Evolutionary conservation across 1,284 basidiomycete species (phyloP), one percentile per base, ranked within the genome.

Genomic region (Kalmanozyma brasiliensis): DNA sequence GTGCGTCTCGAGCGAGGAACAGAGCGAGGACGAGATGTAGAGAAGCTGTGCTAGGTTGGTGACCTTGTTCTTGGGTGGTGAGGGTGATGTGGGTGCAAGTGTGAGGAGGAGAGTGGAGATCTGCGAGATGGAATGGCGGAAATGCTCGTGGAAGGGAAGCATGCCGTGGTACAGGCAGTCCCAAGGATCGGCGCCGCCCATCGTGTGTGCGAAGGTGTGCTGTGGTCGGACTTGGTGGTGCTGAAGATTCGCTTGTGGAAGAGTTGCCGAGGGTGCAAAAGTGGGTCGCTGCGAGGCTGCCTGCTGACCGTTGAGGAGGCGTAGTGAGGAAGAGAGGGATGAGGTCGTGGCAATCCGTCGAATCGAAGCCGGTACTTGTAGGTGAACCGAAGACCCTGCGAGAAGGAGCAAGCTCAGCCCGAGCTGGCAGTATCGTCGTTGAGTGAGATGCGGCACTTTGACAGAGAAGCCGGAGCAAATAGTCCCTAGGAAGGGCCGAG

Each of bases 121-220:
- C 29, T 64, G 55, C 0, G 56, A 47, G 40, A 64, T 45, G 23
- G 49, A 34, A 30, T 40, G 52, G 1, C 74, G 63, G 38, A 77
- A 77, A 20, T 66, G 46, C 37, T 66, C 48, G 64, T 77, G 74
- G 47, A 73, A 77, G 7, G 64, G 69, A 20, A 73, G 42, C 74
- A 77, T 77, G 20, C 65, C 56, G 23, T 64, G 46, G 47, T 66
- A 68, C 19, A 75, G 59, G 33, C 66, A 64, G 37, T 58, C 55
- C 55, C 59, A 71, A 11, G 66, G 66, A 49, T 74, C 65, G 34
- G 42, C 26, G 26, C 26, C n/a, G 11, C 47, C 48, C 59, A 67
- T 59, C 5, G 20, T 55, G 32, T 24, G 13, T 9, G 30, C 13
- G 1, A 24, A n/a, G 11, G 40, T 37, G 34, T 52, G 33, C 11